A percentile compares a stretch with the other conserved stretches of the same genome.
Conservation (phyloP, 2,329 filamentous ascomycete genomes). For the Grosmannia serpens region DNA sequence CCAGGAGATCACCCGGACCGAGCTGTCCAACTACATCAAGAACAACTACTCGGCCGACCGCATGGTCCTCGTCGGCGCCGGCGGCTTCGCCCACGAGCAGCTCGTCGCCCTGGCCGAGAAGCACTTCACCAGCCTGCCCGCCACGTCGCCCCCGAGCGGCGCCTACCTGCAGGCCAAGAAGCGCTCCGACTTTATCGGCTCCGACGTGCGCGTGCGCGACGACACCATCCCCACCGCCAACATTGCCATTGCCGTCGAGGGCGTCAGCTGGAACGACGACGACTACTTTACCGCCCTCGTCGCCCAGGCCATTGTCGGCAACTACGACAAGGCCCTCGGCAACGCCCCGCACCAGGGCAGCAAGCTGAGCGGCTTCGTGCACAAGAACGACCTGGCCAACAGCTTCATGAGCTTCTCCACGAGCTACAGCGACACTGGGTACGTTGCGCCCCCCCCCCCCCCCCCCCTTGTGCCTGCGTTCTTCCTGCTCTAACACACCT, state of each 20-base stretch:
- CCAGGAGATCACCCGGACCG: slow-evolving; percentile 81
- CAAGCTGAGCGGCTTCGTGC: slow-evolving; percentile 92
- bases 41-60: slow-evolving; percentile 99
- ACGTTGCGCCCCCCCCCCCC: slow-evolving; percentile 26
- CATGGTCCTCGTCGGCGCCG: slow-evolving; percentile 95
- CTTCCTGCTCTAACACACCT: slow-evolving; percentile 2
- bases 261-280: slow-evolving; percentile 98
- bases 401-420: slow-evolving; percentile 99
- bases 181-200: slow-evolving; percentile 91
- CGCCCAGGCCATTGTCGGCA: slow-evolving; percentile 95
- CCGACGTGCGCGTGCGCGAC: slow-evolving; percentile 89
- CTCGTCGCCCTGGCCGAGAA: slow-evolving; percentile 94
- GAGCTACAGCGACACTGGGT: slow-evolving; percentile 99
- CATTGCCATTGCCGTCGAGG: slow-evolving; percentile 96
- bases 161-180: slow-evolving; percentile 70
- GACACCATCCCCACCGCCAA: slow-evolving; percentile 94
- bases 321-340: slow-evolving; percentile 99
- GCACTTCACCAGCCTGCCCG: slow-evolving; percentile 75
- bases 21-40: slow-evolving; percentile 95
- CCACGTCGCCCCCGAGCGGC: slow-evolving; percentile 61
- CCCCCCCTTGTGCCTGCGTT: background rate
- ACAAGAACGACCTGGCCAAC: slow-evolving; percentile 92
- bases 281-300: slow-evolving; percentile 99
- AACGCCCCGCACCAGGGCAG: slow-evolving; percentile 94
- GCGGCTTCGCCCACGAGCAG: slow-evolving; percentile 86